These are phyloP conservation scores for Fusarium albidum DNA, from an alignment of 2,329 filamentous ascomycete genomes.

Conservation along the genomic window DNA sequence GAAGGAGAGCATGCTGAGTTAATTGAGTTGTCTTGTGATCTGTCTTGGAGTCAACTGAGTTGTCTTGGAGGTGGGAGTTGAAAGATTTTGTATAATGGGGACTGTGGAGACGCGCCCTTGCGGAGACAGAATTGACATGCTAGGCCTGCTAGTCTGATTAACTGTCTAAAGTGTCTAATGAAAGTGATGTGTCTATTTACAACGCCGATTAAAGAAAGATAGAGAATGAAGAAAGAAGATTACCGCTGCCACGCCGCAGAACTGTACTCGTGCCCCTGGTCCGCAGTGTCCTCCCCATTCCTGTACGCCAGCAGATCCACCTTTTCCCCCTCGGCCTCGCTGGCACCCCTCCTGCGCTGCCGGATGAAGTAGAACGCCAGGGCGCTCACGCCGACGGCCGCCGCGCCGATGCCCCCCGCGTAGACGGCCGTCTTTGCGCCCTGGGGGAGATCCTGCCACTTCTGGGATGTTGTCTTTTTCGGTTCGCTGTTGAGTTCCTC, in stretches of 20 bases:
- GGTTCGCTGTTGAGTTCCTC: conserved; percentile 52
- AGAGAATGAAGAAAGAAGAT: conserved; percentile 8
- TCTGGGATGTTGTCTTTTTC: conserved; percentile 57
- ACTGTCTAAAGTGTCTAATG: conserved; percentile 1
- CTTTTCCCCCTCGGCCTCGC: conserved; percentile 60
- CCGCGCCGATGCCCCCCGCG: conserved; percentile 54
- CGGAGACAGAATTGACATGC: conserved; percentile 6
- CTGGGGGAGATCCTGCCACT: conserved; percentile 61
- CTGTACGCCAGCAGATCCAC: conserved; percentile 60
- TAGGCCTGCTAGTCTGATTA: neutral
- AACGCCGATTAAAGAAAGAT: conserved; percentile 24
- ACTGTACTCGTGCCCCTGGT: conserved; percentile 41
- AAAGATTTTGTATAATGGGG: no score
- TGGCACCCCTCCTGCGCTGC: conserved; percentile 60
- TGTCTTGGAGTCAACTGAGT: no score
- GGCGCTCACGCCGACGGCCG: conserved; percentile 50
- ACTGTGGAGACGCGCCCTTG: conserved; percentile 14
- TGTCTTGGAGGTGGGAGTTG: no score
- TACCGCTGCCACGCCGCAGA: conserved; percentile 24
- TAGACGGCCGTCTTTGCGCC: conserved; percentile 63
- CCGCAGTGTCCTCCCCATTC: conserved; percentile 38
- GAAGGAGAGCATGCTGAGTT: no score
- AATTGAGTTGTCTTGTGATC: no score
- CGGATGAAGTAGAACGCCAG: conserved; percentile 63
- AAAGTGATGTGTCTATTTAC: neutral